Evolutionary conservation across 1,284 basidiomycete species (phyloP), one percentile per base, ranked within the genome.

Genomic region (Apiotrichum veenhuisii): DNA sequence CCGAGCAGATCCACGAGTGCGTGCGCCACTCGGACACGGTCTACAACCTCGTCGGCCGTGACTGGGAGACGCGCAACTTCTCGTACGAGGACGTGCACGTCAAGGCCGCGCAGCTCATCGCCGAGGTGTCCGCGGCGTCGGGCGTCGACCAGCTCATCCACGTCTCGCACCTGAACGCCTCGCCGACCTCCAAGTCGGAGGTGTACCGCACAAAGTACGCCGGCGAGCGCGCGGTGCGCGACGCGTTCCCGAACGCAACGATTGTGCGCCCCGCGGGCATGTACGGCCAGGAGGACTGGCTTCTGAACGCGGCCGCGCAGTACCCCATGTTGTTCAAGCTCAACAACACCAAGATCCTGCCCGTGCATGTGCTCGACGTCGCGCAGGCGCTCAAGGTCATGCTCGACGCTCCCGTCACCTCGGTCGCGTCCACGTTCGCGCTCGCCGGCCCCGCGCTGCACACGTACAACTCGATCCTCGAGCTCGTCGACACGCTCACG

Each of bases 291-390:
- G 96, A 99, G 79, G 95, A 99, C 80, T 91, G 89, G 75, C 80
- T 98, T 54, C 77, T 98, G 70, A 96, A 91, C 77, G 92, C 90
- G 75, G 90, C 97, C 77, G 88, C 91, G 49, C 80, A 84, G 66
- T 95, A 87, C 83, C 89, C 95, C n/a, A 87, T 91, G 64, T 88
- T 90, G 81, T 97, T 88, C 91, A 89, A 90, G 74, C 83, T 98
- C 63, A 98, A 98, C 81, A 79, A 87, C 74, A 95, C 95, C 23
- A 86, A 85, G 78, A 84, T 90, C 75, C 87, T 91, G 38, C 95
- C 96, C 2, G 89, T 89, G 40, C 93, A 98, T 83, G 92, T 93
- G 46, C 77, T 96, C 68, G 93, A 99, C 72, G 91, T 98, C 54
- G 95, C 95, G 7, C 87, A 93, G 77, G 95, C 87, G 12, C 84